A percentile compares a stretch with the other conserved stretches of the same genome.
These are phyloP conservation scores for Rosa rugosa DNA, from an alignment of 306 rosid species.

Conservation along the genomic window DNA sequence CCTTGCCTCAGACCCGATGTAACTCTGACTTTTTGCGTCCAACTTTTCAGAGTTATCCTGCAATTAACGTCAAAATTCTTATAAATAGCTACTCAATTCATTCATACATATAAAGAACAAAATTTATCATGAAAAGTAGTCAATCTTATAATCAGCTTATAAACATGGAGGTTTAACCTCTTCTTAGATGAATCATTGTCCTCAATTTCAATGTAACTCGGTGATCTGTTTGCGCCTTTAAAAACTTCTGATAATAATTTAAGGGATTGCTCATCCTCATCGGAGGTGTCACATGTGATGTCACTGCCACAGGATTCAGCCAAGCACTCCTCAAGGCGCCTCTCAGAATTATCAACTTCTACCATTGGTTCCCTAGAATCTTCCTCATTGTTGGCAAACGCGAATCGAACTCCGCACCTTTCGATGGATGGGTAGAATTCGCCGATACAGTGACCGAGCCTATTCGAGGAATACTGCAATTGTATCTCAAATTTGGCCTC, in stretches of 20 bases:
- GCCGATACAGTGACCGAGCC: too few relatives aligned
- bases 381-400: not conserved
- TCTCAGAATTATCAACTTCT: not conserved
- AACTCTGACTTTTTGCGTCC: not conserved
- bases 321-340: not conserved
- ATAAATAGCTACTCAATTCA: not conserved
- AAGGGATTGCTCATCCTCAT: not conserved
- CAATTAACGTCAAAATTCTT: not conserved
- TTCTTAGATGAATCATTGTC: too few relatives aligned
- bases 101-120: too few relatives aligned
- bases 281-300: not conserved
- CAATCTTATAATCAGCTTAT: not conserved
- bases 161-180: not conserved
- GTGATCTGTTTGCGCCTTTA: not conserved
- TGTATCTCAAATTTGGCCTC: too few relatives aligned
- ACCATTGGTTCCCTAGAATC: not conserved
- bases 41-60: constrained; percentile 37
- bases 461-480: too few relatives aligned
- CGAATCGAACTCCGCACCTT: not conserved
- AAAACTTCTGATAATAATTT: not conserved
- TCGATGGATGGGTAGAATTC: not conserved
- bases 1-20: not conserved
- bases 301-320: not conserved
- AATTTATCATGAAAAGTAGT: too few relatives aligned
- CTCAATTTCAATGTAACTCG: too few relatives aligned